Conservation (phyloP, 495 filamentous ascomycete genomes). For the Aspergillus carlsbadensis region DNA sequence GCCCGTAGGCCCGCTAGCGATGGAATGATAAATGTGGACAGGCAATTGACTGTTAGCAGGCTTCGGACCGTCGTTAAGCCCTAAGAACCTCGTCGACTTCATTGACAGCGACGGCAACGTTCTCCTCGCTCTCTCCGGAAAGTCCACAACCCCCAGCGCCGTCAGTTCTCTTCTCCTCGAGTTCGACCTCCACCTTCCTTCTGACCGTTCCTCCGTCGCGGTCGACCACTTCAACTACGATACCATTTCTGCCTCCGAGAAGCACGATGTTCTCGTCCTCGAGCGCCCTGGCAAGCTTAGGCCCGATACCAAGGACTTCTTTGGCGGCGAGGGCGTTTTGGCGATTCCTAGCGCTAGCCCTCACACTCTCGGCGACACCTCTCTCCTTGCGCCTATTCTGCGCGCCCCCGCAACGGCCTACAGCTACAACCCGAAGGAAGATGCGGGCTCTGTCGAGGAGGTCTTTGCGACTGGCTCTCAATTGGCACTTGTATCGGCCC, state of each 20-base stretch:
- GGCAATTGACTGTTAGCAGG: slow-evolving; percentile 52
- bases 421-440: slow-evolving; percentile 92
- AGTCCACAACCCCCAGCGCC: slow-evolving; percentile 68
- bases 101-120: slow-evolving; percentile 90
- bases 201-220: slow-evolving; percentile 75
- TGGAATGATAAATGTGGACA: neutral
- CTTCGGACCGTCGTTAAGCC: slow-evolving; percentile 82
- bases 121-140: slow-evolving; percentile 79
- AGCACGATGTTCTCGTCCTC: slow-evolving; percentile 85
- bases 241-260: slow-evolving; percentile 66
- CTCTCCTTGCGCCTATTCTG: slow-evolving; percentile 77
- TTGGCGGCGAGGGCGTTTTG: slow-evolving; percentile 66
- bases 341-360: slow-evolving; percentile 79
- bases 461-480: slow-evolving; percentile 82
- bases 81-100: slow-evolving; percentile 86
- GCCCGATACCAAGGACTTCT: slow-evolving; percentile 74
- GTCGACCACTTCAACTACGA: slow-evolving; percentile 98
- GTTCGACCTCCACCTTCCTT: slow-evolving; percentile 86
- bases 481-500: slow-evolving; percentile 72
- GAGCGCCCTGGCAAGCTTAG: slow-evolving; percentile 60
- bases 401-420: slow-evolving; percentile 81
- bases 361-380: slow-evolving; percentile 73
- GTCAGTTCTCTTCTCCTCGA: slow-evolving; percentile 85
- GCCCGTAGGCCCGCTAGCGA: neutral
- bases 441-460: slow-evolving; percentile 69